phyloP scores from a whole-genome alignment of 164 flowering plant genomes.

The Nymphaea colorata region DNA sequence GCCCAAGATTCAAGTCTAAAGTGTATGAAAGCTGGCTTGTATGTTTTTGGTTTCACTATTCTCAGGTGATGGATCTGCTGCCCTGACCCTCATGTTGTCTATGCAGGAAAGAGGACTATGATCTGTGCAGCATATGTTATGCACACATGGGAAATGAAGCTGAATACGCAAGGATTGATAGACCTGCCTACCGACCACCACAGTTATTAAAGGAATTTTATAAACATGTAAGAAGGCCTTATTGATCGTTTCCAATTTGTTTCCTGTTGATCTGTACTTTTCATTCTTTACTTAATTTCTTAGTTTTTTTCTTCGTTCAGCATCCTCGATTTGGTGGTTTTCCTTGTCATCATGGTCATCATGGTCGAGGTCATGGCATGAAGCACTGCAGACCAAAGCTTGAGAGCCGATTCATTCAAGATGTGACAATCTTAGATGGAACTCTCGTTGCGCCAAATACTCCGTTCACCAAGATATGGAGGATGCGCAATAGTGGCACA shows the following conservation, averaged over 20 bases:
- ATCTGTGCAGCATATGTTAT: constrained; percentile 74
- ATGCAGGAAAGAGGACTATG: constrained; percentile 69
- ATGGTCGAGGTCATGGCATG: constrained; percentile 11
- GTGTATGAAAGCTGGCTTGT: constrained; percentile 38
- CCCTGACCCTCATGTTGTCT: not conserved
- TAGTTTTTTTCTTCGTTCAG: constrained; percentile 4
- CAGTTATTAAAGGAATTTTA: constrained; percentile 12
- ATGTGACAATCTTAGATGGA: constrained; percentile 70
- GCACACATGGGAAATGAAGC: constrained; percentile 41
- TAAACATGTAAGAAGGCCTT: not conserved
- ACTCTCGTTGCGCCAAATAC: constrained; percentile 56
- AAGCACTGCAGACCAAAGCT: constrained; percentile 21
- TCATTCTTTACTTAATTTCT: not conserved
- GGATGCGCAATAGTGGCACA: constrained; percentile 72
- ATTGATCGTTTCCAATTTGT: not conserved
- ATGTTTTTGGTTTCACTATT: no score
- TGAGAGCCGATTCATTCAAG: constrained; percentile 54
- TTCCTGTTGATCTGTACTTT: not conserved
- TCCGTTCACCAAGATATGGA: constrained; percentile 81
- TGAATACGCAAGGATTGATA: constrained; percentile 64
- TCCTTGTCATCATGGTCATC: constrained; percentile 4
- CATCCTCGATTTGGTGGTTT: constrained; percentile 9
- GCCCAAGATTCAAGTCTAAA: constrained; percentile 83
- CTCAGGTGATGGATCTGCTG: not conserved
- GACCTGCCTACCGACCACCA: constrained; percentile 24